phyloP scores from a whole-genome alignment of 805 yeast species.

The Kluyveromyces aestuarii region DNA sequence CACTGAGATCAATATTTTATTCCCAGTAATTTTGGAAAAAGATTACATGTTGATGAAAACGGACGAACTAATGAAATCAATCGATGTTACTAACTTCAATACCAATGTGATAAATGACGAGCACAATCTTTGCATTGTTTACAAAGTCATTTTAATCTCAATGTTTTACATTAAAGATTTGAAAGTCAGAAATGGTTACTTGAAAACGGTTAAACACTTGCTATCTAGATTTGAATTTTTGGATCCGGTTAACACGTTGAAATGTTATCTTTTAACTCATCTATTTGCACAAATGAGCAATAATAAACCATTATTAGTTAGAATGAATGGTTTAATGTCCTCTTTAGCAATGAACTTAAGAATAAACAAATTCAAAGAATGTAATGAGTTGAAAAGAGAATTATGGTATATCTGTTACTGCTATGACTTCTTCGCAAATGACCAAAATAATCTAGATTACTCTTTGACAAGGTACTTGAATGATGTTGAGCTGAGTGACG shows the following conservation, averaged over 20 bases:
- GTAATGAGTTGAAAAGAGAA: constrained; percentile 3
- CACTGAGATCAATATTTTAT: constrained; percentile 3
- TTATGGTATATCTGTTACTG: constrained; percentile 5
- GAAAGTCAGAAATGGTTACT: neutral
- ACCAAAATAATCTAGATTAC: constrained; percentile 2
- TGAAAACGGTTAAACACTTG: constrained; percentile 3
- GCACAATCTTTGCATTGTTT: constrained; percentile 4
- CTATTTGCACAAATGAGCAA: constrained; percentile 3
- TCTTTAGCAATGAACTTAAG: constrained; percentile 3
- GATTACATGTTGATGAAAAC: constrained; percentile 3
- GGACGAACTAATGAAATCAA: constrained; percentile 2
- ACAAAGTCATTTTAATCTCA: constrained; percentile 4
- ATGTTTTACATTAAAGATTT: constrained; percentile 4
- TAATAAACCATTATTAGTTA: constrained; percentile 1
- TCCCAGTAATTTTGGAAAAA: constrained; percentile 3
- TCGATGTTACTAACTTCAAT: constrained; percentile 3
- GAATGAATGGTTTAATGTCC: constrained; percentile 3
- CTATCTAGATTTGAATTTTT: constrained; percentile 4
- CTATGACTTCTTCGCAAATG: constrained; percentile 4
- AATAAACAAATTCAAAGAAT: constrained; percentile 1
- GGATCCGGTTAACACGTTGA: constrained; percentile 5
- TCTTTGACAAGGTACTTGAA: constrained; percentile 1
- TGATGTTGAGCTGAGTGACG: neutral
- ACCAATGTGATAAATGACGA: constrained; percentile 3
- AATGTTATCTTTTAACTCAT: constrained; percentile 4